These are phyloP conservation scores for Colletotrichum cordylinicola DNA, from an alignment of 2,329 filamentous ascomycete species.

Conservation along the genomic window DNA sequence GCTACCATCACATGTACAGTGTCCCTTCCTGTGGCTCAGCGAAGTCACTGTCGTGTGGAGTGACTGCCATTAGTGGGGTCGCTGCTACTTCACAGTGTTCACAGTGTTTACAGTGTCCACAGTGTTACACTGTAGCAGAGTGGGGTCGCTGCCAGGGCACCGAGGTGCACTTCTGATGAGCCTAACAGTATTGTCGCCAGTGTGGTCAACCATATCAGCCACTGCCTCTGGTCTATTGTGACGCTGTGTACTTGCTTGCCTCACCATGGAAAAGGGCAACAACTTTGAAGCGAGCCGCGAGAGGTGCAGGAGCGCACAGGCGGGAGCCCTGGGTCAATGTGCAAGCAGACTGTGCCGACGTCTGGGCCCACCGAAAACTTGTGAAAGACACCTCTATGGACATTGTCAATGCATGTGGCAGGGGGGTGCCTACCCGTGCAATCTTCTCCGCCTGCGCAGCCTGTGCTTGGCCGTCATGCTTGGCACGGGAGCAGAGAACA, in stretches of 20 bases:
- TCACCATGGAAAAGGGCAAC: neutral
- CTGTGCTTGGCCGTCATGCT: neutral
- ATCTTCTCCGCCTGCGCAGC: neutral
- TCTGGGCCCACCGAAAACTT: neutral
- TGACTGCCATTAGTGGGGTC: no score
- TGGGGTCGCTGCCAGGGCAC: neutral
- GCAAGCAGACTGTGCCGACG: neutral
- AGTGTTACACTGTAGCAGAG: no score
- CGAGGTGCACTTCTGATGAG: neutral
- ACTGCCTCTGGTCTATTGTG: neutral
- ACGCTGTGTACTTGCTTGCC: neutral
- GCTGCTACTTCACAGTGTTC: no score
- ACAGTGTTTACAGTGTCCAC: no score
- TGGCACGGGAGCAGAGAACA: neutral
- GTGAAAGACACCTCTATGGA: neutral
- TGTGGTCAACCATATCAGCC: neutral
- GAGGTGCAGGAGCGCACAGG: neutral
- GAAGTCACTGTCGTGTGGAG: no score
- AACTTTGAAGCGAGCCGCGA: neutral
- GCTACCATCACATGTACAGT: neutral
- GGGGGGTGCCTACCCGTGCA: neutral
- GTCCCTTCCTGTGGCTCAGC: no score
- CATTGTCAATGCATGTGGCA: neutral
- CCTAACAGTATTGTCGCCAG: neutral
- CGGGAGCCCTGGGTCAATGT: neutral